Conservation (phyloP, 1,284 basidiomycete species). For the Ceratobasidium sp. region DNA sequence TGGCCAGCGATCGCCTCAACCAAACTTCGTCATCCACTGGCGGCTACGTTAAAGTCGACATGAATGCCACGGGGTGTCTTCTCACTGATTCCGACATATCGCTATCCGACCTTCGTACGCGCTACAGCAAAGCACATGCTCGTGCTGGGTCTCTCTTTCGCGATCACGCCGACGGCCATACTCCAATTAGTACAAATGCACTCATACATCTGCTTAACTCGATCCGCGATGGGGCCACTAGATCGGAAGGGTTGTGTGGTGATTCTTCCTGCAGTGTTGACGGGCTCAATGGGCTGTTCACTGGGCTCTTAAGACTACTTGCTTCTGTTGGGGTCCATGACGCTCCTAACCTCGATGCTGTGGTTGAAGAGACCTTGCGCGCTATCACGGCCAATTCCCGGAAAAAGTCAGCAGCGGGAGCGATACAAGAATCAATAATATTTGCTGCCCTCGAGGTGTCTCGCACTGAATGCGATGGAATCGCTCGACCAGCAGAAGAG, state of each 20-base stretch:
- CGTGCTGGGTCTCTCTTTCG: not conserved
- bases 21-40: too few species aligned
- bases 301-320: not conserved
- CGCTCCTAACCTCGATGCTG: not conserved
- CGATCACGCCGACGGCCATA: not conserved
- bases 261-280: not conserved
- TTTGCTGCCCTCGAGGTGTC: too few species aligned
- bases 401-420: too few species aligned
- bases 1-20: not conserved
- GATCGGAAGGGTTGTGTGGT: not conserved
- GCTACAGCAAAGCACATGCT: slow-evolving; percentile 2
- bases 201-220: slow-evolving; percentile 7
- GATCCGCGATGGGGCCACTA: not conserved
- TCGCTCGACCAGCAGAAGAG: too few species aligned
- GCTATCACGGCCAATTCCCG: not conserved
- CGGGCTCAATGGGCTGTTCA: not conserved
- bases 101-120: slow-evolving; percentile 7
- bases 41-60: not conserved
- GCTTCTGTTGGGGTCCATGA: not conserved
- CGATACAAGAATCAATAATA: too few species aligned
- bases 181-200: not conserved
- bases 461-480: too few species aligned
- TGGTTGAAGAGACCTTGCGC: not conserved
- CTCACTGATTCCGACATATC: not conserved
- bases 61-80: not conserved